Evolutionary conservation across 1,284 basidiomycete species (phyloP).

Genomic region (Leccinum griseonigrum): DNA sequence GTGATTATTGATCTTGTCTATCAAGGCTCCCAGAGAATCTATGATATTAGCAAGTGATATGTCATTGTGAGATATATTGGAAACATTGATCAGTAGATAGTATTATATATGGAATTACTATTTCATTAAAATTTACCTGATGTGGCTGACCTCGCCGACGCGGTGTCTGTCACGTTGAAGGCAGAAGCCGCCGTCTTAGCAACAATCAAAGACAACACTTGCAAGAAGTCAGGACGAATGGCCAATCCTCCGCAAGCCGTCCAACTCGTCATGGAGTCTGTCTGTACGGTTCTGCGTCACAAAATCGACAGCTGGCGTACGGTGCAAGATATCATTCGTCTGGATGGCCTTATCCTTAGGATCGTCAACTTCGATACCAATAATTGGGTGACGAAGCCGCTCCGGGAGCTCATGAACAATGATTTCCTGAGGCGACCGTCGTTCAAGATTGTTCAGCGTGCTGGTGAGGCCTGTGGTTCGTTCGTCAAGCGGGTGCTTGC

Average conservation of each 20-base stretch:
- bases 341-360: constrained; percentile 95
- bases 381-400: constrained; percentile 82
- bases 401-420: constrained; percentile 91
- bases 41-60: too few species aligned
- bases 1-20: too few species aligned
- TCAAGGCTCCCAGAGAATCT: too few species aligned
- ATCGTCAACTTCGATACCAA: constrained; percentile 98
- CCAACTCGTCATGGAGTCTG: constrained; percentile 98
- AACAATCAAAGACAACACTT: constrained; percentile 98
- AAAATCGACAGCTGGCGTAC: constrained; percentile 97
- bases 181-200: constrained; percentile 89
- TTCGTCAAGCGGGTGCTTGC: constrained; percentile 98
- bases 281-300: constrained; percentile 96
- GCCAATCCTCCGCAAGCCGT: constrained; percentile 98
- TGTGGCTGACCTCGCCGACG: constrained; percentile 92
- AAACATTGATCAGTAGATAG: too few species aligned
- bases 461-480: constrained; percentile 96
- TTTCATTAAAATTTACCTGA: too few species aligned
- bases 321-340: constrained; percentile 94
- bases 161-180: constrained; percentile 95
- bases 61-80: too few species aligned
- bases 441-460: constrained; percentile 93
- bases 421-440: constrained; percentile 91
- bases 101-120: too few species aligned
- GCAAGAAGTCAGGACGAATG: constrained; percentile 98